A percentile compares a stretch with the other conserved stretches of the same genome.
Conservation (phyloP, 345 rosid species). For the Hypericum androsaemum region DNA sequence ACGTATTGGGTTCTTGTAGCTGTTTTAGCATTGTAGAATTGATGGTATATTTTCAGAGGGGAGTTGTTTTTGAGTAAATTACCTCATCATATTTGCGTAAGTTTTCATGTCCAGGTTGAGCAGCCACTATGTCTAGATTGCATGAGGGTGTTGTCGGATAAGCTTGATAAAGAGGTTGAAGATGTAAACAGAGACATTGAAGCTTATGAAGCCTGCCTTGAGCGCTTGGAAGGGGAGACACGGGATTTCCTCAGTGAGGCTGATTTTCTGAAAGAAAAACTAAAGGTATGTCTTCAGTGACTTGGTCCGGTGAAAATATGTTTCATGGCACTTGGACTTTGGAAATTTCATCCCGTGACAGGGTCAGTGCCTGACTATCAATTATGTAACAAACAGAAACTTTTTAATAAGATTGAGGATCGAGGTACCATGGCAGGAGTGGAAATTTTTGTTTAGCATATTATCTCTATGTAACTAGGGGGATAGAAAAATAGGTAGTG, state of each 20-base stretch:
- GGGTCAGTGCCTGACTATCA: too few species aligned
- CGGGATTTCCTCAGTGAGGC: constrained; percentile 74
- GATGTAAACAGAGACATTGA: constrained; percentile 83
- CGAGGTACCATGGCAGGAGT: too few species aligned
- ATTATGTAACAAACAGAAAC: too few species aligned
- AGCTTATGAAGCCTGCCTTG: constrained; percentile 82
- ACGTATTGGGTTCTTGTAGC: not conserved
- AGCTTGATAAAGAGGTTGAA: constrained; percentile 91
- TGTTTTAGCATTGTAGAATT: too few species aligned
- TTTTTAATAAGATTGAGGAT: too few species aligned
- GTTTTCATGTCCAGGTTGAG: constrained; percentile 52
- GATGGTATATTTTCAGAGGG: constrained; percentile 35
- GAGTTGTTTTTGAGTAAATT: constrained; percentile 2
- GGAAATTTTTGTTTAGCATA: too few species aligned
- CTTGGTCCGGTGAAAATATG: not conserved
- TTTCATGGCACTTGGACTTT: too few species aligned
- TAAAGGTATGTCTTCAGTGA: constrained; percentile 36
- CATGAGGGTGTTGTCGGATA: constrained; percentile 87
- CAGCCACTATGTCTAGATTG: constrained; percentile 95
- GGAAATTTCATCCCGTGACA: too few species aligned
- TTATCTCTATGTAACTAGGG: too few species aligned
- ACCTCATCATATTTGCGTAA: constrained; percentile 2
- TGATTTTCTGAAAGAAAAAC: constrained; percentile 79
- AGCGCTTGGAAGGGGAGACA: constrained; percentile 64
- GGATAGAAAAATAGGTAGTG: too few species aligned